Evolutionary conservation across 2,329 filamentous ascomycete species (phyloP), one percentile per base, ranked within the genome.

Genomic region (Paecilomyces formosus): DNA sequence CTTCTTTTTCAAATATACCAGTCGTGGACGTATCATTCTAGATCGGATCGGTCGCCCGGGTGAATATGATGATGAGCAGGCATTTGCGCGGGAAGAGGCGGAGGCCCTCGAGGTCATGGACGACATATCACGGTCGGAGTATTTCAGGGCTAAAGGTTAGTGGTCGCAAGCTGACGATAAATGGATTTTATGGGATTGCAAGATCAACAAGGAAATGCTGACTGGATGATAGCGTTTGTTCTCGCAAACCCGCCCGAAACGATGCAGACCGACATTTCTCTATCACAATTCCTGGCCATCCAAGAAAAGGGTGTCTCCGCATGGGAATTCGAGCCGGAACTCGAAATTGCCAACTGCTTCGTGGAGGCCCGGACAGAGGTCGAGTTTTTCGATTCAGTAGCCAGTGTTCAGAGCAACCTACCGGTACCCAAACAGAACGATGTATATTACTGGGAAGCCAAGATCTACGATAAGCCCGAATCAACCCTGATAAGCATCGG

Each of bases 291-390:
- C 73, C 83, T 99, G 60, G 94, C 94, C 50, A 99, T 99, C 65
- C 94, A 99, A 78, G 94, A 99, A 79, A 99, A 99, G 75, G 94
- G 94, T 55, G 93, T 99, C n/a, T 96, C 94, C 4, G 94, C 94
- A 6, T 99, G 94, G 94, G 94, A 99, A 74, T 99, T 99, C 69
- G 94, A 97, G 74, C 94, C 94, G n/a, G 94, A 99, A 74, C 79
- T 97, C 35, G 94, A 99, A 76, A 97, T 97, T 65, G 94, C 94
- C 65, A 97, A 97, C 76, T 99, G 94, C 75, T 99, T 99, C 71
- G 94, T 99, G 63, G 93, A 99, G 76, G 93, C 80, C 49, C 86
- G 94, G 64, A 99, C 94, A 11, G 94, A 99, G 74, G 96, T 99
- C 63, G 94, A 99, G 73, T 99, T 99, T 78, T 99, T 96, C 71